Conservation (phyloP, 495 filamentous ascomycete species). For the Aspergillus sclerotioniger region DNA sequence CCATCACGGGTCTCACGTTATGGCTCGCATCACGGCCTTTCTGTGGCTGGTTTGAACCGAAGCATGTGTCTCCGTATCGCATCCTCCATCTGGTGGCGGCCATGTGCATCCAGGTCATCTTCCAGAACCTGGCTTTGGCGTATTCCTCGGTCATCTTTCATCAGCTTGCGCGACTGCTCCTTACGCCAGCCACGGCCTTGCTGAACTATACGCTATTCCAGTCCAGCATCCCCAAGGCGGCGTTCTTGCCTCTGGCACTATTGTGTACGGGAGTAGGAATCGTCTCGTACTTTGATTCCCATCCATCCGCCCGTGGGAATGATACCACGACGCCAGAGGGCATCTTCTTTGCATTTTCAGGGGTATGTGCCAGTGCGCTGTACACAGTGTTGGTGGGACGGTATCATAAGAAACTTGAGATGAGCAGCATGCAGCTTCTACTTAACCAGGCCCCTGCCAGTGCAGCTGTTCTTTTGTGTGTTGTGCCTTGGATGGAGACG, state of each 20-base stretch:
- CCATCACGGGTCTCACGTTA: slow-evolving; percentile 64
- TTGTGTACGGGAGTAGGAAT: slow-evolving; percentile 67
- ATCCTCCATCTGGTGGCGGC: slow-evolving; percentile 64
- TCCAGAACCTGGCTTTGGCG: slow-evolving; percentile 71
- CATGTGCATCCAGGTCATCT: slow-evolving; percentile 70
- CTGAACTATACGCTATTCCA: slow-evolving; percentile 67
- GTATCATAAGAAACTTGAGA: slow-evolving; percentile 63
- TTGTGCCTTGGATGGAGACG: slow-evolving; percentile 63
- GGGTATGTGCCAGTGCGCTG: slow-evolving; percentile 62
- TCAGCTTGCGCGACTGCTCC: slow-evolving; percentile 68
- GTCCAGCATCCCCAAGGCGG: slow-evolving; percentile 51
- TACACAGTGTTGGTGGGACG: slow-evolving; percentile 69
- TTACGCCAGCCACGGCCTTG: slow-evolving; percentile 65
- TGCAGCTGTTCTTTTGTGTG: slow-evolving; percentile 60
- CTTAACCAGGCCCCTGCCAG: slow-evolving; percentile 70
- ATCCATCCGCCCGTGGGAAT: slow-evolving; percentile 42
- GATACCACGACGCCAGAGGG: slow-evolving; percentile 52
- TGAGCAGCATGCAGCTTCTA: slow-evolving; percentile 70
- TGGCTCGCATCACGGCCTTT: slow-evolving; percentile 62
- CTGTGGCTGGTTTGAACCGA: slow-evolving; percentile 59
- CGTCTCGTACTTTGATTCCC: slow-evolving; percentile 70
- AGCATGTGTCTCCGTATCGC: slow-evolving; percentile 50
- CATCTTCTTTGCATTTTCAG: slow-evolving; percentile 61
- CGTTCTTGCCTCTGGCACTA: slow-evolving; percentile 51
- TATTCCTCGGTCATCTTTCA: slow-evolving; percentile 74